phyloP scores from a whole-genome alignment of 805 yeast species.

The Candida coquimbonensis region DNA sequence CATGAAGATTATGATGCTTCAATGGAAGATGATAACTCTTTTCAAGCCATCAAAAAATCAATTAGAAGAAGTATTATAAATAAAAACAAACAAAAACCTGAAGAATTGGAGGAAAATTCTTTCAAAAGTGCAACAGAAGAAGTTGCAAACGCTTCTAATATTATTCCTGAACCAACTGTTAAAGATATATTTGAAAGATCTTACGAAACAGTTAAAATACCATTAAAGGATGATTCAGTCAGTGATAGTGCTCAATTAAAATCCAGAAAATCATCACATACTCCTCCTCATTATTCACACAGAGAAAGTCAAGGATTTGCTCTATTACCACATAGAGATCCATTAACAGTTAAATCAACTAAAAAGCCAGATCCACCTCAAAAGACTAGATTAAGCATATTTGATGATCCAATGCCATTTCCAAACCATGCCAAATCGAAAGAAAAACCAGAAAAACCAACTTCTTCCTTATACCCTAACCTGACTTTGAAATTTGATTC shows the following conservation, averaged over 20 bases:
- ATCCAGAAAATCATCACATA: slow-evolving; percentile 7
- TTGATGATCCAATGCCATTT: slow-evolving; percentile 7
- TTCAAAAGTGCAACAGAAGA: slow-evolving; percentile 19
- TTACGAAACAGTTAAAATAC: slow-evolving; percentile 14
- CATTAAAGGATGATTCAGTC: slow-evolving; percentile 15
- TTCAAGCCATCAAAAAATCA: slow-evolving; percentile 40
- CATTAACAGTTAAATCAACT: slow-evolving; percentile 23
- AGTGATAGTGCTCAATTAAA: not conserved
- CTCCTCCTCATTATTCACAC: slow-evolving; percentile 16
- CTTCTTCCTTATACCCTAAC: slow-evolving; percentile 15
- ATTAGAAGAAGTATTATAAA: slow-evolving; percentile 39
- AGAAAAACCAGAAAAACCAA: slow-evolving; percentile 4
- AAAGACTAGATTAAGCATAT: slow-evolving; percentile 14
- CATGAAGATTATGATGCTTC: slow-evolving; percentile 13
- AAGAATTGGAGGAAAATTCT: slow-evolving; percentile 13
- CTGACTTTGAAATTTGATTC: slow-evolving; percentile 1
- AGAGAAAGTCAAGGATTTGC: slow-evolving; percentile 27
- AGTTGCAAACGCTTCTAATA: slow-evolving; percentile 4
- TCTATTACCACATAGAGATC: slow-evolving; percentile 24
- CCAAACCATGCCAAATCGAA: slow-evolving; percentile 8
- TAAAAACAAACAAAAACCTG: slow-evolving; percentile 15
- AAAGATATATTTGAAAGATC: slow-evolving; percentile 4
- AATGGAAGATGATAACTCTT: slow-evolving; percentile 31
- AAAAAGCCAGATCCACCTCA: slow-evolving; percentile 10
- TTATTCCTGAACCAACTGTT: slow-evolving; percentile 13